These are phyloP conservation scores for Pyricularia sp. DNA, from an alignment of 2,329 filamentous ascomycete genomes.

Conservation along the genomic window DNA sequence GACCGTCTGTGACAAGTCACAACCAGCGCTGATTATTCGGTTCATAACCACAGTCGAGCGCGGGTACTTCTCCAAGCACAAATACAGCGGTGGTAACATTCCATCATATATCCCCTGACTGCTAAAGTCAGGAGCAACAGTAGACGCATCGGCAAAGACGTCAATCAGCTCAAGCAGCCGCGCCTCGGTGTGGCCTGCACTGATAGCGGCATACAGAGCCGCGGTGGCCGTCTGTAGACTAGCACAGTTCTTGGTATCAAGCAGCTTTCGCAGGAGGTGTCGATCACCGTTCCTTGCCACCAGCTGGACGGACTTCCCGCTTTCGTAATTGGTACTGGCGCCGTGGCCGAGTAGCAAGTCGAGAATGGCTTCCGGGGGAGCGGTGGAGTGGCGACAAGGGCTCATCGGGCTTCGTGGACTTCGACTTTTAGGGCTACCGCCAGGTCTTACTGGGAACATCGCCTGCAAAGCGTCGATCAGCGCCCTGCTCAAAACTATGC, in stretches of 20 bases:
- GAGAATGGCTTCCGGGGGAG: slow-evolving; percentile 17
- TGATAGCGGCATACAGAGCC: slow-evolving; percentile 47
- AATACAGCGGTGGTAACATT: slow-evolving; percentile 43
- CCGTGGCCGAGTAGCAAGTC: slow-evolving; percentile 28
- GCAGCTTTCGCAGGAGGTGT: slow-evolving; percentile 37
- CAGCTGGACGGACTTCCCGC: slow-evolving; percentile 43
- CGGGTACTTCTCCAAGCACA: slow-evolving; percentile 44
- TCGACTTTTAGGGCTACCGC: slow-evolving; percentile 23
- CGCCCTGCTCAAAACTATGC: slow-evolving; percentile 35
- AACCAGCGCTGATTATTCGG: slow-evolving; percentile 45
- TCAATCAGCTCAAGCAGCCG: slow-evolving; percentile 39
- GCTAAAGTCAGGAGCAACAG: slow-evolving; percentile 12
- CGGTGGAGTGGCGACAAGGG: slow-evolving; percentile 4
- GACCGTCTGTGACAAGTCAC: slow-evolving; percentile 46
- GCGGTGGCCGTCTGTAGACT: slow-evolving; percentile 39
- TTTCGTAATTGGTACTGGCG: slow-evolving; percentile 36
- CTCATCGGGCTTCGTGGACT: slow-evolving; percentile 14
- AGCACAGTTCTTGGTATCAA: slow-evolving; percentile 35
- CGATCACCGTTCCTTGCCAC: slow-evolving; percentile 43
- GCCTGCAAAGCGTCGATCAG: slow-evolving; percentile 41
- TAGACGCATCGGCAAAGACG: slow-evolving; percentile 31
- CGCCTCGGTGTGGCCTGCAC: slow-evolving; percentile 34
- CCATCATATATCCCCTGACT: slow-evolving; percentile 9
- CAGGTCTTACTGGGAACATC: slow-evolving; percentile 25
- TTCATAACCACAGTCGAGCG: slow-evolving; percentile 40